A percentile compares a stretch with the other conserved stretches of the same genome.
Conservation (phyloP, 2,329 filamentous ascomycete genomes). For the Cercospora sesami region DNA sequence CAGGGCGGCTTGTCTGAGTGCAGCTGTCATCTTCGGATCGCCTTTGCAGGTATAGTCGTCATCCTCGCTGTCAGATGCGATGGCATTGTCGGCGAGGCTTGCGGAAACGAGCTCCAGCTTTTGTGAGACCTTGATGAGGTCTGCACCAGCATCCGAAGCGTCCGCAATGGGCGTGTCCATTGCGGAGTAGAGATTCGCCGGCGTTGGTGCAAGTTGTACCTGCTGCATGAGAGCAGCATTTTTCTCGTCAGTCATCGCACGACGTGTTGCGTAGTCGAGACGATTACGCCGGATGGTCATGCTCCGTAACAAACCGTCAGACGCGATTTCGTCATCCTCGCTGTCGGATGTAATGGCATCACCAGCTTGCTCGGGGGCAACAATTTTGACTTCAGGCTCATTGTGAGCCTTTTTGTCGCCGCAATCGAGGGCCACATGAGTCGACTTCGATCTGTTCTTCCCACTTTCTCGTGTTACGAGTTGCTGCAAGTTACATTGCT, state of each 20-base stretch:
- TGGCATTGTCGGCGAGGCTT: slow-evolving; percentile 10
- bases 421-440: background rate
- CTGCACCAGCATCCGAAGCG: background rate
- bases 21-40: slow-evolving; percentile 4
- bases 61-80: slow-evolving; percentile 13
- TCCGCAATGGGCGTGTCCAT: slow-evolving; percentile 8
- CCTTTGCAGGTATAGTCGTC: slow-evolving; percentile 15
- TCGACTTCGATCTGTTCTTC: background rate
- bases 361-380: slow-evolving; percentile 11
- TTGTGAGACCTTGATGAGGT: slow-evolving; percentile 11
- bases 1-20: slow-evolving; percentile 3
- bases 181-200: background rate
- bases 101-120: slow-evolving; percentile 3
- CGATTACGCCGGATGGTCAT: slow-evolving; percentile 13
- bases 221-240: slow-evolving; percentile 4
- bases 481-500: slow-evolving; percentile 5
- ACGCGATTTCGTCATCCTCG: slow-evolving; percentile 20
- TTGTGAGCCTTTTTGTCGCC: background rate
- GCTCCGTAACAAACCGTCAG: background rate
- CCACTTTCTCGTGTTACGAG: background rate
- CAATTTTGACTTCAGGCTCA: background rate
- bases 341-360: slow-evolving; percentile 28
- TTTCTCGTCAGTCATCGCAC: slow-evolving; percentile 17
- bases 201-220: background rate
- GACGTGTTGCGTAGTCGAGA: slow-evolving; percentile 21